These are phyloP conservation scores for Pseudogymnoascus pannorum DNA, from an alignment of 2,329 filamentous ascomycete species.

Conservation along the genomic window DNA sequence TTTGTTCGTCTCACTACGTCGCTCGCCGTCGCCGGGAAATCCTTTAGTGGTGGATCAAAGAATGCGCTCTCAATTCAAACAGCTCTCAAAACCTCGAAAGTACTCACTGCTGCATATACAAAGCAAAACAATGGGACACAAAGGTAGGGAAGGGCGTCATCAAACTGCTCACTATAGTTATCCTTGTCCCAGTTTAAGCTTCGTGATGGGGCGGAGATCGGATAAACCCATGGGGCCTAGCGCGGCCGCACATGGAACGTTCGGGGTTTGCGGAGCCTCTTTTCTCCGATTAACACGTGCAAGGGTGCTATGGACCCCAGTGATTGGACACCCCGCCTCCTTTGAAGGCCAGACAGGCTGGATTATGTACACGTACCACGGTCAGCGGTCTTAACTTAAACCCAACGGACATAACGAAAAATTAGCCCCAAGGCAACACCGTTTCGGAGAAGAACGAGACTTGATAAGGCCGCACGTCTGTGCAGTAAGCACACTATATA, in stretches of 20 bases:
- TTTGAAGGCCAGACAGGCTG: neutral
- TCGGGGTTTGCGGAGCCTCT: neutral
- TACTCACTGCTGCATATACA: neutral
- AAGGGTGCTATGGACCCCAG: constrained; percentile 7
- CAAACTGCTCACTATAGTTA: neutral
- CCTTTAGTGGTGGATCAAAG: neutral
- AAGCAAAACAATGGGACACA: neutral
- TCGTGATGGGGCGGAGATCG: neutral
- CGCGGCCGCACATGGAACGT: neutral
- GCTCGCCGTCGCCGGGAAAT: neutral
- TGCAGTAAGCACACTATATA: constrained; percentile 5
- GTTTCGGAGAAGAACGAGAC: neutral
- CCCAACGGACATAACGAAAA: constrained; percentile 7
- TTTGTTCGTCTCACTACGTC: neutral
- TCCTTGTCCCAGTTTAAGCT: constrained; percentile 6
- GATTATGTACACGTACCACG: neutral
- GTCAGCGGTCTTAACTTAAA: constrained; percentile 4
- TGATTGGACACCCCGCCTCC: constrained; percentile 4
- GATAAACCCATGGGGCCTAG: neutral
- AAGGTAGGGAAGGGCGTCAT: neutral
- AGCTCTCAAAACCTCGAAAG: neutral
- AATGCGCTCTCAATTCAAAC: neutral
- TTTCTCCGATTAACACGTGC: neutral
- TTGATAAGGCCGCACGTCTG: neutral
- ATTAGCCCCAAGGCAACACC: neutral